Conservation (phyloP, 2,329 filamentous ascomycete genomes). For the Ophiocordyceps sinensis region DNA sequence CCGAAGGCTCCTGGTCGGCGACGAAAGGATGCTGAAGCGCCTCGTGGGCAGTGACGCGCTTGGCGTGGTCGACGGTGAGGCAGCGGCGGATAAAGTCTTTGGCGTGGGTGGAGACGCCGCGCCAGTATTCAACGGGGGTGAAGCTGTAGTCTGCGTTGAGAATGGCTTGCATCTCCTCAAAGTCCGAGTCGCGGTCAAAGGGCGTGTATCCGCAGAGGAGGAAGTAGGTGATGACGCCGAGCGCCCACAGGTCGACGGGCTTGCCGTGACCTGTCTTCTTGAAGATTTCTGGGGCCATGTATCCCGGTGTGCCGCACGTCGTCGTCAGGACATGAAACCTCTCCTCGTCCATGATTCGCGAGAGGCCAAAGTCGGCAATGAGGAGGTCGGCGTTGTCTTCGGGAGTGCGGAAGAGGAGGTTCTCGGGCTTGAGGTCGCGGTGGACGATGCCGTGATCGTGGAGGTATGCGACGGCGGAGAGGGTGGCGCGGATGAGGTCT, state of each 20-base stretch:
- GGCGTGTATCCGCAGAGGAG: conserved; percentile 95
- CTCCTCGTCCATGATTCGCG: conserved; percentile 96
- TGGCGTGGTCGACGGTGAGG: conserved; percentile 74
- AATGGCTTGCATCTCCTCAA: conserved; percentile 99
- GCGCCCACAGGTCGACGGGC: conserved; percentile 95
- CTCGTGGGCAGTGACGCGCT: conserved; percentile 83
- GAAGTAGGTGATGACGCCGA: conserved; percentile 98
- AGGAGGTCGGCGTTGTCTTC: conserved; percentile 95
- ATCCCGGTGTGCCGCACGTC: conserved; percentile 92
- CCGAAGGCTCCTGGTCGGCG: conserved; percentile 32
- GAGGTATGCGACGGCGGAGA: conserved; percentile 95
- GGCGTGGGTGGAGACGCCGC: conserved; percentile 70
- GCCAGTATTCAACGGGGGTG: conserved; percentile 91
- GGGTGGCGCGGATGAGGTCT: conserved; percentile 82
- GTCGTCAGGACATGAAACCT: conserved; percentile 96
- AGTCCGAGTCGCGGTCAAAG: conserved; percentile 91
- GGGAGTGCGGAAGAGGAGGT: conserved; percentile 88
- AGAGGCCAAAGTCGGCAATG: conserved; percentile 93
- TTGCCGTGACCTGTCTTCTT: conserved; percentile 98
- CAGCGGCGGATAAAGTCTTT: conserved; percentile 89
- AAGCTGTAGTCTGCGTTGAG: conserved; percentile 93
- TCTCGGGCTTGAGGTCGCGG: conserved; percentile 94
- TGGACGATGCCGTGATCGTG: conserved; percentile 98
- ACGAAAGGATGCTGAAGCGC: conserved; percentile 54
- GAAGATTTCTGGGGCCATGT: conserved; percentile 99